Conservation (phyloP, 306 rosid species). For the Cicer chorassanicum region DNA sequence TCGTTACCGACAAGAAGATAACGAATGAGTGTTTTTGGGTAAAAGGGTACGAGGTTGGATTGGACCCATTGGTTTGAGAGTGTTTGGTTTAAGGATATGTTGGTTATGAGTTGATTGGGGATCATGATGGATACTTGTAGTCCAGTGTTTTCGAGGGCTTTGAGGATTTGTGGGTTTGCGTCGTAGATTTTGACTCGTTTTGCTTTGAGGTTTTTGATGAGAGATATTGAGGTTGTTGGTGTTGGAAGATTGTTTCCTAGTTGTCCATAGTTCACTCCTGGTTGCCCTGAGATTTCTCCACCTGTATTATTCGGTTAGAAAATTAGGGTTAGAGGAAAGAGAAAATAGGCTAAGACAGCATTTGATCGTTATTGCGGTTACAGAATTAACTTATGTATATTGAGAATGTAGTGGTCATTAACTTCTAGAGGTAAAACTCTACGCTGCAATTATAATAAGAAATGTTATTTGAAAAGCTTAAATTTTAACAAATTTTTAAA, state of each 20-base stretch:
- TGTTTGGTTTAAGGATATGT: conserved; percentile 65
- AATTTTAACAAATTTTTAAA: not conserved
- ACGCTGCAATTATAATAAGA: not conserved
- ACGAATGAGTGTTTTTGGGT: conserved; percentile 63
- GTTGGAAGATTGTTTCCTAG: conserved; percentile 75
- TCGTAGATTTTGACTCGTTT: conserved; percentile 65
- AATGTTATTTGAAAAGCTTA: not conserved
- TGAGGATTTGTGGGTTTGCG: conserved; percentile 57
- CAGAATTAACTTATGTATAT: no score
- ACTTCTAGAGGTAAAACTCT: no score
- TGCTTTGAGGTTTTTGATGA: conserved; percentile 60
- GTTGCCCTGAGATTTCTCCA: conserved; percentile 50
- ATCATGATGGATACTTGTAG: conserved; percentile 72
- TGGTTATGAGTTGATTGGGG: conserved; percentile 65
- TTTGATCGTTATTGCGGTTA: no score
- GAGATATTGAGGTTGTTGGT: conserved; percentile 54
- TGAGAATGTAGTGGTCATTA: no score
- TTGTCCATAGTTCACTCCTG: conserved; percentile 71
- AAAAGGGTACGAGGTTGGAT: conserved; percentile 59
- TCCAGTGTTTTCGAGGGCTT: conserved; percentile 57
- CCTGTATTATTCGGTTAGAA: conserved; percentile 45
- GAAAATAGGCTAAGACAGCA: no score
- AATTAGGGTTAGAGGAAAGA: not conserved
- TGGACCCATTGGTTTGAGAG: conserved; percentile 66
- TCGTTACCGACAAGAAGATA: conserved; percentile 88